These are phyloP conservation scores for Pigoraptor vietnamica DNA, from an alignment of 78 protist species.

Conservation along the genomic window DNA sequence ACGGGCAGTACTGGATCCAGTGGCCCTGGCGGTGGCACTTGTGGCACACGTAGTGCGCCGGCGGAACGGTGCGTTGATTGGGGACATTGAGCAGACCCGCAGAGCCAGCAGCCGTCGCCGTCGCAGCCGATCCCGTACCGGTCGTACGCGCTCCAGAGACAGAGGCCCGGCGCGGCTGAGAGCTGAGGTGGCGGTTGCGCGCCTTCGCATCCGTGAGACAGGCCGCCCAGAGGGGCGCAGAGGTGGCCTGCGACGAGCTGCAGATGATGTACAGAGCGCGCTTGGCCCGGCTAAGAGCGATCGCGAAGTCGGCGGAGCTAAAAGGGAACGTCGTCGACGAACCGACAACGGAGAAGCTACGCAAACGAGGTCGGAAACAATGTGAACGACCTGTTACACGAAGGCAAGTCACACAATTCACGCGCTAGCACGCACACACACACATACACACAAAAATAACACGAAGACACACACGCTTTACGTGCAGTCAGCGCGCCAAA, in stretches of 20 bases:
- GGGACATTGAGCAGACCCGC: neutral
- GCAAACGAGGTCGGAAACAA: neutral
- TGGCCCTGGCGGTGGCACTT: neutral
- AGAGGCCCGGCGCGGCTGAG: neutral
- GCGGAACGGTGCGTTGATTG: neutral
- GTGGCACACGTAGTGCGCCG: neutral
- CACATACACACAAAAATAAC: neutral
- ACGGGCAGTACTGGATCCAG: constrained; percentile 1
- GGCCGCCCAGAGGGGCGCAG: neutral
- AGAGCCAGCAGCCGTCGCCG: neutral
- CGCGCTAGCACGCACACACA: neutral
- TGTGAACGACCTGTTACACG: too few species aligned
- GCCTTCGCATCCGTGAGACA: neutral
- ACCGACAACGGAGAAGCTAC: neutral
- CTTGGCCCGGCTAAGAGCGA: neutral
- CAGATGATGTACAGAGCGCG: neutral
- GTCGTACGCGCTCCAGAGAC: too few species aligned
- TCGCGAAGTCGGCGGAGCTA: neutral
- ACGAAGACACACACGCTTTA: neutral
- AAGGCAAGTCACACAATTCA: neutral
- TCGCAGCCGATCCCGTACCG: neutral
- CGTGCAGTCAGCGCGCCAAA: too few species aligned
- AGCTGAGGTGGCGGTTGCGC: neutral
- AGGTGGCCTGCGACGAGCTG: neutral
- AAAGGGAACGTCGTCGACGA: neutral